Base-by-base conservation (phyloP, 2,329 filamentous ascomycete species). In the Penicillium crustosum region DNA sequence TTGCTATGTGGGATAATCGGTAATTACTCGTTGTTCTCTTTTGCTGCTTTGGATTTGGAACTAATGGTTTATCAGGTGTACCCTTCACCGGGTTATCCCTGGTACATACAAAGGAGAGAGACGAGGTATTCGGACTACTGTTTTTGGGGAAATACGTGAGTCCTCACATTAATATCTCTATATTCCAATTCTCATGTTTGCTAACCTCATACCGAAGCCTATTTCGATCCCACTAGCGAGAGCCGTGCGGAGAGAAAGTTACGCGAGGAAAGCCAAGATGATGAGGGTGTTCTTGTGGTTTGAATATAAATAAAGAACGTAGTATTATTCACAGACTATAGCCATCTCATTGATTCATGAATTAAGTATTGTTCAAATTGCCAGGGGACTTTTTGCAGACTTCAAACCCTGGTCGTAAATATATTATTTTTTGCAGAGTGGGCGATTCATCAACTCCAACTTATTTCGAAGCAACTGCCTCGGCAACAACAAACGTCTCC, bases 1-100 rank as follows among this genome's bases (percentile, higher is more conserved):
- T 82, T 6, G 80, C 80, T 1, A 78, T 82, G 68, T 82, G 80
- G 80, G 81, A 83, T 54, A 82, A 82, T 60, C 65, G 77, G 70
- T 74, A 49, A 19, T 6, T 48, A 41, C 4, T 4, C 35, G 9
- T 10, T 6, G 5, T n/a, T n/a, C 3, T 27, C 29, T 4, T 17
- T 52, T 7, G 4, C 25, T 31, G 6, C 6, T 5, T n/a, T 2
- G 4, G 15, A n/a, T 2, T 33, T 12, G 5, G 9, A 19, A 12
- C 52, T 54, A 3, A 53, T 13, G 2, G 9, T 10, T 19, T n/a
- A 1, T 27, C 17, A 59, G 57, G 5, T 59, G 57, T 29, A 59
- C 57, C 3, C 44, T 59, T 29, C 57, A 57, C 42, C 57, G 57
- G 21, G 57, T 59, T 25, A 59, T 59, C 10, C 57, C 57, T 6